Evolutionary conservation across 2,329 filamentous ascomycete species (phyloP).

Genomic region (Ophiostoma populinum): DNA sequence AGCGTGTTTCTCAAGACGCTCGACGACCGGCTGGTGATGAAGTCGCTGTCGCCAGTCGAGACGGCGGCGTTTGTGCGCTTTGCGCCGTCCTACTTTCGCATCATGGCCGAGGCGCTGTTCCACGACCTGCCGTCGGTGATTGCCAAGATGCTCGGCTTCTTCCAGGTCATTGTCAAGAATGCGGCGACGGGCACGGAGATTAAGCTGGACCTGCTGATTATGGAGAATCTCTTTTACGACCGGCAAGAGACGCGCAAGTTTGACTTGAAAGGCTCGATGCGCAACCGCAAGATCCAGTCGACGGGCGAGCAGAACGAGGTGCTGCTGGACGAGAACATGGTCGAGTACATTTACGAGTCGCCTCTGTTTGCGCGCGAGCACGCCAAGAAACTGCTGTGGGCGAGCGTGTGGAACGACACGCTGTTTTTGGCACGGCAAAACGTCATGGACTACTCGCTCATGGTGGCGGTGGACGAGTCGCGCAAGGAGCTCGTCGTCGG

Average conservation of each 20-base stretch:
- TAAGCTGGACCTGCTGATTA: constrained; percentile 83
- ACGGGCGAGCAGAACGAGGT: constrained; percentile 96
- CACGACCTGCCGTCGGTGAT: constrained; percentile 91
- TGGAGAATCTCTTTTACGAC: constrained; percentile 98
- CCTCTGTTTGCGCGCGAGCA: constrained; percentile 91
- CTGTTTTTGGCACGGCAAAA: constrained; percentile 87
- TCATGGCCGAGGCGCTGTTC: constrained; percentile 93
- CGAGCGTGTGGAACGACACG: constrained; percentile 94
- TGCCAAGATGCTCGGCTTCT: constrained; percentile 97
- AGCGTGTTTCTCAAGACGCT: constrained; percentile 93
- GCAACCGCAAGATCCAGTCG: constrained; percentile 90
- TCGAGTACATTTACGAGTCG: constrained; percentile 96
- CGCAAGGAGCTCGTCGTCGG: constrained; percentile 87
- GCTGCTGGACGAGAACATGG: constrained; percentile 93
- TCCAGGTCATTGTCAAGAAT: constrained; percentile 94
- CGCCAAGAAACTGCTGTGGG: constrained; percentile 80
- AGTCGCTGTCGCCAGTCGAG: constrained; percentile 79
- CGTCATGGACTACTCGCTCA: constrained; percentile 97
- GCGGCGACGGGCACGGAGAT: constrained; percentile 80
- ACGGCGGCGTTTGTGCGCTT: constrained; percentile 89
- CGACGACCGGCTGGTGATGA: constrained; percentile 84
- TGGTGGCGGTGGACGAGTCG: constrained; percentile 90
- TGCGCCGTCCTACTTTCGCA: constrained; percentile 89
- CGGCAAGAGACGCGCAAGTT: constrained; percentile 78
- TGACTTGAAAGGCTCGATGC: constrained; percentile 95